These are phyloP conservation scores for Aspergillus ellipticus DNA, from an alignment of 495 filamentous ascomycete species.

Conservation along the genomic window DNA sequence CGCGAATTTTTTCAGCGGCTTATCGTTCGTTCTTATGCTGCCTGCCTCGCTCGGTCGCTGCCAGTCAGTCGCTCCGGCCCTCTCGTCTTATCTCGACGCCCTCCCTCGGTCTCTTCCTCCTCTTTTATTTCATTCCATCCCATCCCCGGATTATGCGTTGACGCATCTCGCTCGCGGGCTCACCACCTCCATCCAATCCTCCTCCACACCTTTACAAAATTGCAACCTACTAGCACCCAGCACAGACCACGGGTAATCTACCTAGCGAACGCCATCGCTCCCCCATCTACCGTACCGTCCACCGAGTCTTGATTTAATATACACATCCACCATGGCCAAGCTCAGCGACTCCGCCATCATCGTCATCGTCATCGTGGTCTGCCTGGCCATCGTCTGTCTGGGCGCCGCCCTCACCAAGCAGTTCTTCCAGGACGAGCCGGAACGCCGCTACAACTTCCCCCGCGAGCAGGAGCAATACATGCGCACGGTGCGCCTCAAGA, in stretches of 20 bases:
- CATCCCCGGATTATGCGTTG: neutral
- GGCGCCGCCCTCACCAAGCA: conserved; percentile 33
- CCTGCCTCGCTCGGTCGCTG: neutral
- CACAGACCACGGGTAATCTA: neutral
- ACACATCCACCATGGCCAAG: conserved; percentile 19
- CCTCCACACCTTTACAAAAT: neutral
- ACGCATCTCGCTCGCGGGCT: neutral
- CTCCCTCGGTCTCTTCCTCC: neutral
- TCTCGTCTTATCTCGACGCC: neutral
- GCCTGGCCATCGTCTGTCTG: conserved; percentile 32
- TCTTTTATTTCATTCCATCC: too few species aligned
- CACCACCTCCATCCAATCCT: neutral
- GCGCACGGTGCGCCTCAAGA: conserved; percentile 34
- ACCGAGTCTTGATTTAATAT: neutral
- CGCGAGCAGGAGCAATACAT: conserved; percentile 39
- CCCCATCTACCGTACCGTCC: neutral
- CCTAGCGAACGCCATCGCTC: neutral
- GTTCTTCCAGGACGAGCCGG: conserved; percentile 23
- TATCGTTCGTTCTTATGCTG: neutral
- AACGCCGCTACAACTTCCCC: conserved; percentile 14
- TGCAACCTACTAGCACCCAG: neutral
- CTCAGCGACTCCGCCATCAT: conserved; percentile 36
- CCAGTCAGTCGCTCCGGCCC: neutral
- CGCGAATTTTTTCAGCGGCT: neutral
- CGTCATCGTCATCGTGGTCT: conserved; percentile 41